Evolutionary conservation across 257 asterid genomes (phyloP).

Genomic region (Plantago ovata): DNA sequence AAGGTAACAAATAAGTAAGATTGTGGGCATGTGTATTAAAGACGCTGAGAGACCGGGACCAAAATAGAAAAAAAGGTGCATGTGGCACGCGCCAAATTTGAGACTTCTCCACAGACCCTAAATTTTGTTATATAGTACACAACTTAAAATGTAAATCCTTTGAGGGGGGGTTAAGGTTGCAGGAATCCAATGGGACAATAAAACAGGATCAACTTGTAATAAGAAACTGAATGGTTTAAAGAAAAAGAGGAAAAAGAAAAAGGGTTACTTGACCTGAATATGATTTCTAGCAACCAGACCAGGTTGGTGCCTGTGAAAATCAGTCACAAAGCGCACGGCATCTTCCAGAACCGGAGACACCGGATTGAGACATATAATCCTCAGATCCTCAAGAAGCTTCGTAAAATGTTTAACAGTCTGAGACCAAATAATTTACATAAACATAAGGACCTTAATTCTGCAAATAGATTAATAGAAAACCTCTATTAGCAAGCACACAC

Average conservation of each 20-base stretch:
- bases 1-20: too few relatives aligned
- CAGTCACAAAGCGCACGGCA: slow-evolving; percentile 68
- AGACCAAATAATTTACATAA: slow-evolving; percentile 2
- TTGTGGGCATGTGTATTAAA: too few relatives aligned
- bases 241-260: too few relatives aligned
- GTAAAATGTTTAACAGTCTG: slow-evolving; percentile 87
- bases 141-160: background rate
- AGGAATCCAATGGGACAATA: background rate
- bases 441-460: slow-evolving; percentile 8
- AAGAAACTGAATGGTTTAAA: too few relatives aligned
- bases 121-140: too few relatives aligned
- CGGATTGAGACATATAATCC: slow-evolving; percentile 61
- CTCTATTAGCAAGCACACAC: slow-evolving; percentile 32
- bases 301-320: slow-evolving; percentile 76
- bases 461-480: background rate
- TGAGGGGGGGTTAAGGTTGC: background rate
- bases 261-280: slow-evolving; percentile 67
- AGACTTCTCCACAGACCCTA: too few relatives aligned
- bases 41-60: too few relatives aligned
- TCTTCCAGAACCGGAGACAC: slow-evolving; percentile 70
- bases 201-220: slow-evolving; percentile 3
- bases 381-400: slow-evolving; percentile 93
- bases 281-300: slow-evolving; percentile 84
- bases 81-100: too few relatives aligned
- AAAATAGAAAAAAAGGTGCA: too few relatives aligned